Base-by-base conservation (phyloP, 1,284 basidiomycete species). In the Moniliophthora roreri region DNA sequence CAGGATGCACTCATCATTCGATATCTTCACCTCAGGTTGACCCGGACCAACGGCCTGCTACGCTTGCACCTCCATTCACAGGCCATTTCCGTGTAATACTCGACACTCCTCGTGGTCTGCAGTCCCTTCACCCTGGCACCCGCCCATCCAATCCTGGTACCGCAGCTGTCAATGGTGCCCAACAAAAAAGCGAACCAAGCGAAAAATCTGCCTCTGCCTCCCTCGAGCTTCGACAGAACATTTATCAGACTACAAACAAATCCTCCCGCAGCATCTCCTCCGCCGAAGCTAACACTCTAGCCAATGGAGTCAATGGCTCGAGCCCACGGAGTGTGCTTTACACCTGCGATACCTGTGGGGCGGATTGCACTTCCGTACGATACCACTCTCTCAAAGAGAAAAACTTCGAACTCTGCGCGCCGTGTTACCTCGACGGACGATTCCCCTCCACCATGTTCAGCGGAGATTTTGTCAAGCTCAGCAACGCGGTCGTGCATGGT, bases 81-180 rank as follows among this genome's bases (percentile, higher is more conserved):
- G 96, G 97, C 32, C 96, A 99, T 70, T 99, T 97, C 84, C 89
- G 96, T 56, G 93, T 99, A 62, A 88, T 97, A 45, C 86, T 99
- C 61, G 97, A 99, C 69, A 96, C 96, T 0, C 97, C 97, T 13
- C 89, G 95, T 50, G 97, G 96, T 15, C 80, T 99, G 2, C 93
- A 95, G 66, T 98, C 96, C 21, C 79, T 98, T 20, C 96, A 99
- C 68, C 94, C 96, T 0, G 96, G 95, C 6, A 91, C 89, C 24
- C 84, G 90, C 23, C 80, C 81, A 24, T 60, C 71, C 39, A 74
- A 72, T 59, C 71, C 76, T 63, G 62, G 73, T n/a, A 66, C 72
- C 36, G 63, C 78, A 9, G 67, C 71, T 11, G 66, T 78, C n/a
- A 85, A 86, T 53, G 83, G 82, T 7, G 66, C 74, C 5, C 65